Conservation (phyloP, 768 basidiomycete genomes). For the Arthromyces matolae region DNA sequence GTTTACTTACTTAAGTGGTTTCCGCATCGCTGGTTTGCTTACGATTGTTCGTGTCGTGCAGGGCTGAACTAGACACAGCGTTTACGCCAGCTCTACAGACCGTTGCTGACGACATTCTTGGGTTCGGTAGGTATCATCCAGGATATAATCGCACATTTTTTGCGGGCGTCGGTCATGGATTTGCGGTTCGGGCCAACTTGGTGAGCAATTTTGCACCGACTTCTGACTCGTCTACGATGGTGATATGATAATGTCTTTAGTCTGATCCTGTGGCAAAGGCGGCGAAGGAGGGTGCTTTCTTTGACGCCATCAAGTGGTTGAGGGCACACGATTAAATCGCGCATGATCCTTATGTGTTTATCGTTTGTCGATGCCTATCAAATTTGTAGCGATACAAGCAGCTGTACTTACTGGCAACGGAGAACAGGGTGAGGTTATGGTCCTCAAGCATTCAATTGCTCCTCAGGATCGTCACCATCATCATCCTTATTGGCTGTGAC, state of each 20-base stretch:
- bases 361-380: too few species aligned
- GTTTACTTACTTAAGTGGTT: too few species aligned
- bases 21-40: too few species aligned
- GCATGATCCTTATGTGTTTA: too few species aligned
- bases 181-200: conserved; percentile 16
- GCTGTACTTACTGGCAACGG: too few species aligned
- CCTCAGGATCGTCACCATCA: too few species aligned
- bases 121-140: conserved; percentile 12
- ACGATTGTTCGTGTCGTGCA: background rate
- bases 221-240: too few species aligned
- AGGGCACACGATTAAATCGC: conserved; percentile 7
- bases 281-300: conserved; percentile 17
- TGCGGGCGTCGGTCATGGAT: conserved; percentile 15
- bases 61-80: conserved; percentile 13
- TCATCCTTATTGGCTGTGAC: too few species aligned
- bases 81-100: conserved; percentile 13
- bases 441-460: too few species aligned
- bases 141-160: conserved; percentile 17
- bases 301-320: conserved; percentile 16
- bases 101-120: conserved; percentile 12
- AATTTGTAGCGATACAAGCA: too few species aligned
- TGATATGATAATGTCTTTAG: background rate
- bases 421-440: too few species aligned
- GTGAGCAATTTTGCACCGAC: conserved; percentile 3
- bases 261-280: conserved; percentile 17